Percentiles rank a stretch among this genome's conserved stretches.
phyloP scores from a whole-genome alignment of 106 monocot genomes.

The Chionographis japonica region DNA sequence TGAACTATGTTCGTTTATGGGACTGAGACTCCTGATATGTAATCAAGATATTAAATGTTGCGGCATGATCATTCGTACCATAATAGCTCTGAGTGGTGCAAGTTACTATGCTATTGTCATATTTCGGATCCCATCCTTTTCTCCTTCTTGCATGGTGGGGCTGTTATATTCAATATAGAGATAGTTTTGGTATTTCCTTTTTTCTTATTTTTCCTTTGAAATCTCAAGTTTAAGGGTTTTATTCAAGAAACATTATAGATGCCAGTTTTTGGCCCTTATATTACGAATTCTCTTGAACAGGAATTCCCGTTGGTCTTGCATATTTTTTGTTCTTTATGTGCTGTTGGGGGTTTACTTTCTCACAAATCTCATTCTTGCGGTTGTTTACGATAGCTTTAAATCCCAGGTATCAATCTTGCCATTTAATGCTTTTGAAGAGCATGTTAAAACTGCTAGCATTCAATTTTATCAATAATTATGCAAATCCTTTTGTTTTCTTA shows the following conservation, averaged over 20 bases:
- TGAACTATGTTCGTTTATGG: too few relatives aligned
- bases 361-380: conserved; percentile 97
- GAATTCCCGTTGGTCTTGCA: conserved; percentile 80
- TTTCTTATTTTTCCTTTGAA: too few relatives aligned
- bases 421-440: conserved; percentile 2
- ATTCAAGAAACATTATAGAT: background rate
- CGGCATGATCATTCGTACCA: too few relatives aligned
- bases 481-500: background rate
- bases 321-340: conserved; percentile 91
- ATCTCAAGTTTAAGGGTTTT: background rate
- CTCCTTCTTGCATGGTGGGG: too few relatives aligned
- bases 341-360: conserved; percentile 91
- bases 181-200: too few relatives aligned
- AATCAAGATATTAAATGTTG: too few relatives aligned
- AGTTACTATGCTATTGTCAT: too few relatives aligned
- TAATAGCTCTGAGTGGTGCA: too few relatives aligned
- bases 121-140: too few relatives aligned
- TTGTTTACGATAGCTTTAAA: conserved; percentile 98
- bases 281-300: conserved; percentile 35
- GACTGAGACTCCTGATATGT: too few relatives aligned
- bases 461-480: background rate
- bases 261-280: background rate
- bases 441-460: too few relatives aligned
- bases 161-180: too few relatives aligned
- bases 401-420: conserved; percentile 51